Percentiles rank a stretch among this genome's conserved stretches.
Evolutionary conservation across 78 protist genomes (phyloP).

Genomic region (Bodo saltans): DNA sequence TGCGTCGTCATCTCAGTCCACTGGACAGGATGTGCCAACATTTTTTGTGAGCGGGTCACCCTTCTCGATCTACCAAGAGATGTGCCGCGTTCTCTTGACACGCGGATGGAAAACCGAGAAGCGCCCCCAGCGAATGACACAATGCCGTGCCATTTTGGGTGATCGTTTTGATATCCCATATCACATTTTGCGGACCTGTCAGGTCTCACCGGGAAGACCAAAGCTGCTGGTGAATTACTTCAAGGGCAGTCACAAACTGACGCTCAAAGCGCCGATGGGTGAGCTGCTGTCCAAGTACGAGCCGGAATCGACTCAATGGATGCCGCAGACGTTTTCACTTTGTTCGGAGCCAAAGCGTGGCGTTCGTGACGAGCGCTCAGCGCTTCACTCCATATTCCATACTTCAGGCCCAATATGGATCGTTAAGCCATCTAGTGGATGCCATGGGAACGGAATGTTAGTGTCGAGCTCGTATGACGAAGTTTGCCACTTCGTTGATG

Average conservation of each 20-base stretch:
- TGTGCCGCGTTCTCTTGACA: background rate
- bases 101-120: background rate
- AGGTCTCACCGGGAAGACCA: too few species aligned
- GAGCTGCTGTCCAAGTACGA: background rate
- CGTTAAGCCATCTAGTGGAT: conserved; percentile 1
- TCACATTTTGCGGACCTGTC: background rate
- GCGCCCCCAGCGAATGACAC: background rate
- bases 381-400: too few species aligned
- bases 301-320: background rate
- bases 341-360: too few species aligned
- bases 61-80: background rate
- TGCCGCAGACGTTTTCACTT: background rate
- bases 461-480: too few species aligned
- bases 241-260: background rate
- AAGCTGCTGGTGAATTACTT: background rate
- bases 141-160: background rate
- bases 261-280: background rate
- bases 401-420: conserved; percentile 20
- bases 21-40: too few species aligned
- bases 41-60: too few species aligned
- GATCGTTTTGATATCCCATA: background rate
- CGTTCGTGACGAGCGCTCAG: too few species aligned
- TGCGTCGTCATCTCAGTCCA: too few species aligned
- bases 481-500: too few species aligned
- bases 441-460: conserved; percentile 1